Percentiles rank a stretch among this genome's conserved stretches.
phyloP scores from a whole-genome alignment of 1,139 yeast species.

The Zygoascus meyerae region DNA sequence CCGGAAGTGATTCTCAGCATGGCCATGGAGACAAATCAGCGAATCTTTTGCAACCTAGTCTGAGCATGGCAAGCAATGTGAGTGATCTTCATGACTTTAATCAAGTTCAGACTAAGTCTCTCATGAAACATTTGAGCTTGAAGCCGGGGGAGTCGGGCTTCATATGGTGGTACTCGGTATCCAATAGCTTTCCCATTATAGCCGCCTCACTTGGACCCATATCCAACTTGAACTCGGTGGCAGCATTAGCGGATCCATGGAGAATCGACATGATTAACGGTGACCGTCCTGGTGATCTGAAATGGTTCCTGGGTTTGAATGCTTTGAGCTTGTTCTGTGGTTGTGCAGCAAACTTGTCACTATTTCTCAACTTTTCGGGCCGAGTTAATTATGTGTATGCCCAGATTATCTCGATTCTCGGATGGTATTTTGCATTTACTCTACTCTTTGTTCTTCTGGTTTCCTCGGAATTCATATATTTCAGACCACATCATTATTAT shows the following conservation, averaged over 20 bases:
- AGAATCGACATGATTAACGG: constrained; percentile 34
- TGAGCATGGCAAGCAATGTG: too few species aligned
- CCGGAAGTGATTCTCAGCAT: too few species aligned
- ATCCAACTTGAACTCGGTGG: constrained; percentile 64
- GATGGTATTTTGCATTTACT: constrained; percentile 56
- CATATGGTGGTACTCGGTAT: constrained; percentile 49
- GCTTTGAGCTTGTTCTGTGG: constrained; percentile 60
- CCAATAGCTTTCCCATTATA: constrained; percentile 63
- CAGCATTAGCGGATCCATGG: constrained; percentile 73
- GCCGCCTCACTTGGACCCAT: constrained; percentile 77
- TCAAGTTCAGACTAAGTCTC: constrained; percentile 28
- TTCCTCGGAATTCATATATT: constrained; percentile 28
- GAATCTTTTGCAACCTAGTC: too few species aligned
- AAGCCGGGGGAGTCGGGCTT: constrained; percentile 22
- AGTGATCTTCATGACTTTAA: constrained; percentile 37
- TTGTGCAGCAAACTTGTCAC: constrained; percentile 55
- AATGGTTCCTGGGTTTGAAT: constrained; percentile 50
- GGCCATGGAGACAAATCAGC: too few species aligned
- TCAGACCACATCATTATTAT: constrained; percentile 8
- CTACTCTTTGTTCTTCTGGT: constrained; percentile 48
- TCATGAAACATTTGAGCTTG: constrained; percentile 7
- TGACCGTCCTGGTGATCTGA: constrained; percentile 31
- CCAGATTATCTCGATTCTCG: constrained; percentile 54
- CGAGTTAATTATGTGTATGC: constrained; percentile 51
- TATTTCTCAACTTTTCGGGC: constrained; percentile 61